Percentiles rank a stretch among this genome's conserved stretches.
phyloP scores from a whole-genome alignment of 345 rosid species.

The Kandelia obovata region DNA sequence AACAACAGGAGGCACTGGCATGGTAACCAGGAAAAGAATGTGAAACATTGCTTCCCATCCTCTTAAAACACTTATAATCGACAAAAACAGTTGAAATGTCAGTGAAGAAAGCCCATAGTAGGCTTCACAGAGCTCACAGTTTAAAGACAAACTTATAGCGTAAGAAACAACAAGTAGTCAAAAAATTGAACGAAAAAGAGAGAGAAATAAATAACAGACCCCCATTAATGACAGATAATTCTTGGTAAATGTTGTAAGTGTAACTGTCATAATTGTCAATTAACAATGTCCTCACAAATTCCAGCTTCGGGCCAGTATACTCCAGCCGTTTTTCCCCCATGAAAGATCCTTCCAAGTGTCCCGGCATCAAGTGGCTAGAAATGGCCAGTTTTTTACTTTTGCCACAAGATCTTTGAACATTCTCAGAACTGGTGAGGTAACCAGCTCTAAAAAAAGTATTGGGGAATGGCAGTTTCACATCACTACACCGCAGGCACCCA shows the following conservation, averaged over 20 bases:
- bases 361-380: constrained; percentile 43
- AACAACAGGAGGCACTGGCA: constrained; percentile 83
- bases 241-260: constrained; percentile 87
- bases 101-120: no score
- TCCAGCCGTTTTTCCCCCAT: constrained; percentile 36
- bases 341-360: constrained; percentile 52
- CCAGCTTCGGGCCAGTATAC: constrained; percentile 47
- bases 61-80: neutral
- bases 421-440: constrained; percentile 22
- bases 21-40: constrained; percentile 7
- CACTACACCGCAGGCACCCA: constrained; percentile 29
- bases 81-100: neutral
- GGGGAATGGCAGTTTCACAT: constrained; percentile 13
- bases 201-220: constrained; percentile 34
- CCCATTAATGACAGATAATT: constrained; percentile 78
- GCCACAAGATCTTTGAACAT: constrained; percentile 22
- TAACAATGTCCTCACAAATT: constrained; percentile 74
- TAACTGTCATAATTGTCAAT: constrained; percentile 96
- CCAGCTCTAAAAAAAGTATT: constrained; percentile 34
- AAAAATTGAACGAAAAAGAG: neutral
- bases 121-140: neutral
- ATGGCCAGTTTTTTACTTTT: constrained; percentile 26
- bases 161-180: neutral
- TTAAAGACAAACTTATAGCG: no score
- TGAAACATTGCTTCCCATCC: constrained; percentile 9